These are phyloP conservation scores for Tirmania nivea DNA, from an alignment of 495 filamentous ascomycete genomes.

Conservation along the genomic window DNA sequence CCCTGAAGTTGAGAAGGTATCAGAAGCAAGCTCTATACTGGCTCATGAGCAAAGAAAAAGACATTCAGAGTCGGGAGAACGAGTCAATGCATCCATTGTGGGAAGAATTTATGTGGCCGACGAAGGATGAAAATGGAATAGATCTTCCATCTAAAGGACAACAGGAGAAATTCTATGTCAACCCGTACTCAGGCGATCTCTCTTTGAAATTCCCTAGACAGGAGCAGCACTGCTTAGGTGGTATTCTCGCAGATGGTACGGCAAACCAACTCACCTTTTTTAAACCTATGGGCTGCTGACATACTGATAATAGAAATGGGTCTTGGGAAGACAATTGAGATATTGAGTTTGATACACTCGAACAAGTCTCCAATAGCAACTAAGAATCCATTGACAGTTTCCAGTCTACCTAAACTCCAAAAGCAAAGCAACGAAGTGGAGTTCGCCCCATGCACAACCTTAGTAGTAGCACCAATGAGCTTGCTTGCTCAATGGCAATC, in stretches of 20 bases:
- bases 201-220: conserved; percentile 83
- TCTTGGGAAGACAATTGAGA: conserved; percentile 90
- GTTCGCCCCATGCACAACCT: conserved; percentile 64
- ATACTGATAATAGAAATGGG: conserved; percentile 28
- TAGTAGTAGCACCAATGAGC: conserved; percentile 90
- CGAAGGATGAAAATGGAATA: conserved; percentile 66
- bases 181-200: conserved; percentile 86
- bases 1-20: conserved; percentile 68
- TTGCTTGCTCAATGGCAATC: conserved; percentile 89
- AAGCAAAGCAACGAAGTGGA: conserved; percentile 25
- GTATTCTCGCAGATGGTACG: conserved; percentile 85
- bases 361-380: conserved; percentile 39
- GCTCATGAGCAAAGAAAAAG: conserved; percentile 86
- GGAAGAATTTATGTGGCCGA: conserved; percentile 87
- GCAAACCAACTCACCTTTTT: conserved; percentile 9
- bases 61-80: conserved; percentile 29
- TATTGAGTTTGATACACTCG: conserved; percentile 80
- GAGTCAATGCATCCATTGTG: conserved; percentile 90
- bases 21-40: conserved; percentile 88
- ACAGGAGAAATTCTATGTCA: conserved; percentile 69
- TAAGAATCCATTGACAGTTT: not conserved
- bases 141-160: conserved; percentile 39
- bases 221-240: conserved; percentile 84
- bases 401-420: conserved; percentile 20
- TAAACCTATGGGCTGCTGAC: not conserved